A percentile compares a stretch with the other conserved stretches of the same genome.
These are phyloP conservation scores for Lasiosphaeris hirsuta DNA, from an alignment of 495 filamentous ascomycete species.

Conservation along the genomic window DNA sequence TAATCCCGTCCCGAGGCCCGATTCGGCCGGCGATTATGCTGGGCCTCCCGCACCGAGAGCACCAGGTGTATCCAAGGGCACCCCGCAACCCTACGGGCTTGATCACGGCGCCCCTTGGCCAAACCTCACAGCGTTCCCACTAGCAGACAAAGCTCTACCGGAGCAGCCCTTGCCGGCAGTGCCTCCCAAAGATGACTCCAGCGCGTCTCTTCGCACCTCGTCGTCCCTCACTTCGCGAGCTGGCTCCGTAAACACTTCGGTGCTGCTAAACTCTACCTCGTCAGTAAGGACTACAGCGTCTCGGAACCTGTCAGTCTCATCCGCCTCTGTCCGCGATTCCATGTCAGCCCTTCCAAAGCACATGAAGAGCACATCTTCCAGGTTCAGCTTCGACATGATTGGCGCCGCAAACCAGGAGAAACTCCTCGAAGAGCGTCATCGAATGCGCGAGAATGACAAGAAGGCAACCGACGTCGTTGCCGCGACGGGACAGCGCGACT, in stretches of 20 bases:
- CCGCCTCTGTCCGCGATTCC: constrained; percentile 31
- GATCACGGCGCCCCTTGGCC: background rate
- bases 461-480: constrained; percentile 29
- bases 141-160: constrained; percentile 8
- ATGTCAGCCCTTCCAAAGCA: constrained; percentile 63
- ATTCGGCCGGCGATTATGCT: background rate
- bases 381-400: constrained; percentile 93
- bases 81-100: background rate
- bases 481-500: constrained; percentile 31
- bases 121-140: no score
- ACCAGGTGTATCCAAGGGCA: background rate
- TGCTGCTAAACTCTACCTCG: constrained; percentile 12
- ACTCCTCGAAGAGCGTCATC: constrained; percentile 79
- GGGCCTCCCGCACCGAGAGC: background rate
- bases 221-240: constrained; percentile 33
- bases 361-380: constrained; percentile 80
- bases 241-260: constrained; percentile 18
- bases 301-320: constrained; percentile 36
- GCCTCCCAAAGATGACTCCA: constrained; percentile 35
- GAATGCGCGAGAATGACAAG: constrained; percentile 62
- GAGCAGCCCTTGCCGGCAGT: constrained; percentile 29
- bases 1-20: background rate
- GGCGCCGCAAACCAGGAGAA: constrained; percentile 77
- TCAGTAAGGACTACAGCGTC: constrained; percentile 29
- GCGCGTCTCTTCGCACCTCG: constrained; percentile 23